Percentiles rank a stretch among this genome's conserved stretches.
These are phyloP conservation scores for Phytopythium mirpurense DNA, from an alignment of 352 stramenopile species.

Conservation along the genomic window DNA sequence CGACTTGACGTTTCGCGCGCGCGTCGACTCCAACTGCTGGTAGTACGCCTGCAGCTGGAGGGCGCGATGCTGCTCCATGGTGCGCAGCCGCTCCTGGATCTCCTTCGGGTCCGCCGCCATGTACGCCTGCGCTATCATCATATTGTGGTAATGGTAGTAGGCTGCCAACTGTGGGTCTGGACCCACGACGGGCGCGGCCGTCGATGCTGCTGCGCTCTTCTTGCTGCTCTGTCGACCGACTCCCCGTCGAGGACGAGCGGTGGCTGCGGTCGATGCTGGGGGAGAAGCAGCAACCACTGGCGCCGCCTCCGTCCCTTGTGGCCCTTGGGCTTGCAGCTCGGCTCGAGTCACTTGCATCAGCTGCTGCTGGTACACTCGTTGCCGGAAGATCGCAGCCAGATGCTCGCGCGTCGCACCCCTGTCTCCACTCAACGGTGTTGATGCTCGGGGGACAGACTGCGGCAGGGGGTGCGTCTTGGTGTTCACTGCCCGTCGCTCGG, in stretches of 20 bases:
- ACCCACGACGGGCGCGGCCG: slow-evolving; percentile 24
- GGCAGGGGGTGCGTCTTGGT: slow-evolving; percentile 1
- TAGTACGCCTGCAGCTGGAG: slow-evolving; percentile 55
- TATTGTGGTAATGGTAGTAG: slow-evolving; percentile 64
- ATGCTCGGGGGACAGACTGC: neutral
- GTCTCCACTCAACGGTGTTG: neutral
- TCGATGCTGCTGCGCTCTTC: slow-evolving; percentile 41
- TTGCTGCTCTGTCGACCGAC: slow-evolving; percentile 15
- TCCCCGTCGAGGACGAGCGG: neutral
- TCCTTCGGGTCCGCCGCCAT: slow-evolving; percentile 52
- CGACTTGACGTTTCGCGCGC: slow-evolving; percentile 48
- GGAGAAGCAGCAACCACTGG: neutral
- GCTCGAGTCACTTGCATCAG: slow-evolving; percentile 23
- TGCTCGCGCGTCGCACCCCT: slow-evolving; percentile 30
- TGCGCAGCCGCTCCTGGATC: slow-evolving; percentile 51
- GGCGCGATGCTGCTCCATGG: slow-evolving; percentile 47
- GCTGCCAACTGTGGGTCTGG: slow-evolving; percentile 1
- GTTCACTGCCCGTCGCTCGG: neutral
- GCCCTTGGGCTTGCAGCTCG: slow-evolving; percentile 10
- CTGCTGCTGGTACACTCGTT: slow-evolving; percentile 45
- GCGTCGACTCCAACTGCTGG: slow-evolving; percentile 32
- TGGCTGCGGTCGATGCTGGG: neutral
- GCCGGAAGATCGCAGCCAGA: slow-evolving; percentile 58
- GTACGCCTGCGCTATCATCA: slow-evolving; percentile 41
- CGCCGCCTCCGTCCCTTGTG: neutral